These are phyloP conservation scores for Fusarium nelsonii DNA, from an alignment of 2,329 filamentous ascomycete genomes.

Conservation along the genomic window DNA sequence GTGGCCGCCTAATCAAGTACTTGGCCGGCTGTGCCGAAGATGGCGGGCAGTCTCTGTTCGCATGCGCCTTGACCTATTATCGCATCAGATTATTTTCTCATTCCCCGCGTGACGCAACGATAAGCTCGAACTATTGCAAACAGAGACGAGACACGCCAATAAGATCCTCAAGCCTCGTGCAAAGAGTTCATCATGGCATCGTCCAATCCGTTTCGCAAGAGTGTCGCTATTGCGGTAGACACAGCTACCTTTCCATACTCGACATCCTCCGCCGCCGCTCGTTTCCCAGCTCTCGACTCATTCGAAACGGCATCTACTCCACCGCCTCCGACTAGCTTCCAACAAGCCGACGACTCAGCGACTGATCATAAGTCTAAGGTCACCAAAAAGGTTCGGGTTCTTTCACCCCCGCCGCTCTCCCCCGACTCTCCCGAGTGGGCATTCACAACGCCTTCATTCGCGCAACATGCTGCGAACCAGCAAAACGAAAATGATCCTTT, in stretches of 20 bases:
- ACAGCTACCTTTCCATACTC: conserved; percentile 25
- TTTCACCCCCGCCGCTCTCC: conserved; percentile 72
- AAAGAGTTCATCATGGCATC: conserved; percentile 48
- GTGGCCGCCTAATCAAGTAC: conserved; percentile 29
- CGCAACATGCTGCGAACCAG: conserved; percentile 46
- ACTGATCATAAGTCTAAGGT: conserved; percentile 62
- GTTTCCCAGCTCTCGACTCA: conserved; percentile 49
- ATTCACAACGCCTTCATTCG: conserved; percentile 49
- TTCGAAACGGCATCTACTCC: conserved; percentile 48
- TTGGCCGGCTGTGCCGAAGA: conserved; percentile 49
- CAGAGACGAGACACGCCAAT: conserved; percentile 21
- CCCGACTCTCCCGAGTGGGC: conserved; percentile 62
- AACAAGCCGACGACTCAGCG: conserved; percentile 49
- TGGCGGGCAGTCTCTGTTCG: conserved; percentile 46
- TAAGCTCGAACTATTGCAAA: conserved; percentile 27
- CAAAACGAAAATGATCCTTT: conserved; percentile 52
- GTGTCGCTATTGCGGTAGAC: conserved; percentile 46
- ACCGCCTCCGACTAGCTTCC: conserved; percentile 46
- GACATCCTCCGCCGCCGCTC: conserved; percentile 28
- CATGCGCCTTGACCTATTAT: conserved; percentile 46
- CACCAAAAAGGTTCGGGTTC: conserved; percentile 75
- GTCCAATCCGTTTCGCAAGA: conserved; percentile 67
- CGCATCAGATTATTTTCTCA: conserved; percentile 30
- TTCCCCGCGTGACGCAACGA: conserved; percentile 21
- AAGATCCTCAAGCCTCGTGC: conserved; percentile 20